Base-by-base conservation (phyloP, 257 asterid species). In the Capsicum baccatum region DNA sequence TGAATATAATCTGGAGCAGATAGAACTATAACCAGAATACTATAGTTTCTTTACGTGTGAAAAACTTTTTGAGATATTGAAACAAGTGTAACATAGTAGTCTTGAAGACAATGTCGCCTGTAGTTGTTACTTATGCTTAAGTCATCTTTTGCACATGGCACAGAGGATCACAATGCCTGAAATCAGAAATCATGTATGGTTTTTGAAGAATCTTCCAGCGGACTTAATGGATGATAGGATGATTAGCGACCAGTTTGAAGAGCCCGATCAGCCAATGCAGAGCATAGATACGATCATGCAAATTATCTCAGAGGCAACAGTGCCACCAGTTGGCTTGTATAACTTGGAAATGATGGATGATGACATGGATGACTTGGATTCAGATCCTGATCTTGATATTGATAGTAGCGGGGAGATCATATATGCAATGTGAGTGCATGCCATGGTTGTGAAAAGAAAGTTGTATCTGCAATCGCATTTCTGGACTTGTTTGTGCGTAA, bases 401-500 rank as follows among this genome's bases (percentile, higher is more conserved):
- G 99, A 96, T 88, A 96, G 98, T 92, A 96, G 99, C 6, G 99
- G 99, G n/a, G 99, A 96, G 89, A 87, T 96, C 71, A 92, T 96
- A 66, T 93, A 91, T 82, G 99, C 99, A 2, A 91, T 94, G 90
- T 95, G 93, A 92, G 21, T 74, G 62, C 21, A 52, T 21, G 62
- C 47, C 47, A 76, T 52, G 21, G 47, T 52, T 26, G 62, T 76
- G 63, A 39, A 73, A 47, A 69, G 78, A 9, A 73, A 73, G 47
- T 47, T 14, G 42, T 74, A 52, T 70, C 21, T 4, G 13, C 81
- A 50, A 50, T 13, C 81, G n/a, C 39, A 71, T 71, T 47, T 47
- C 47, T 50, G 47, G 81, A 47, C 58, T 73, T 47, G 7, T 73
- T 73, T 17, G 80, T 73, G 80, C 5, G 35, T 58, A n/a, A 73